A percentile compares a stretch with the other conserved stretches of the same genome.
phyloP scores from a whole-genome alignment of 257 asterid genomes.

The Solanum infundibuliforme region DNA sequence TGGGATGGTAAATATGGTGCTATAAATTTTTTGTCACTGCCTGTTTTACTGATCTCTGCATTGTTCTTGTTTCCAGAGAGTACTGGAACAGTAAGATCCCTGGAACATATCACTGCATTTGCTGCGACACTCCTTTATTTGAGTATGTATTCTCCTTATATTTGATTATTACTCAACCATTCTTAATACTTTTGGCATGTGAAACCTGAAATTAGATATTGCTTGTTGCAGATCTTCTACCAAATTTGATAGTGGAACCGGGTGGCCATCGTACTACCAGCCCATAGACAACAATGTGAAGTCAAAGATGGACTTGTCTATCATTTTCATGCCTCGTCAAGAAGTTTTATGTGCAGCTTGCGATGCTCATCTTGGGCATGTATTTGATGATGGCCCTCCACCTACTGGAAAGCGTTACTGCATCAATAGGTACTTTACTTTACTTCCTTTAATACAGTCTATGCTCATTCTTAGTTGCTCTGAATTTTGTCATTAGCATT shows the following conservation, averaged over 20 bases:
- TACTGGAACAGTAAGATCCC: conserved; percentile 79
- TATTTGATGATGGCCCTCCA: conserved; percentile 81
- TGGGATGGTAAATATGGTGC: background rate
- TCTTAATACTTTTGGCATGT: background rate
- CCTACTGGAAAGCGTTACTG: conserved; percentile 90
- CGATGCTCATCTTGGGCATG: conserved; percentile 93
- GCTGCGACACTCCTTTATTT: conserved; percentile 82
- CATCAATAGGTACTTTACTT: conserved; percentile 58
- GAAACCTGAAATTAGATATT: background rate
- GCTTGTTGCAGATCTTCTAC: conserved; percentile 57
- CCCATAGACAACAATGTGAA: conserved; percentile 72
- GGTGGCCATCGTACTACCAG: conserved; percentile 90
- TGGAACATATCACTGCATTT: conserved; percentile 83
- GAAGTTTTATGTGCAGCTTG: conserved; percentile 75
- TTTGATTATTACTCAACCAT: background rate
- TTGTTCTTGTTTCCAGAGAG: conserved; percentile 36
- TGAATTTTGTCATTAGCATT: background rate
- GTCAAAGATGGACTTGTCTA: conserved; percentile 74
- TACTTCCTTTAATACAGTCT: background rate
- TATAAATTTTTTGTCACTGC: background rate
- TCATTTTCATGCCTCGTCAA: conserved; percentile 85
- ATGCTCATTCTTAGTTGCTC: background rate
- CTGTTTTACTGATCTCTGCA: background rate
- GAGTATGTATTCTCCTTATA: conserved; percentile 34
- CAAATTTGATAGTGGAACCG: conserved; percentile 90